Base-by-base conservation (phyloP, 257 asterid species). In the Nicotiana knightiana region DNA sequence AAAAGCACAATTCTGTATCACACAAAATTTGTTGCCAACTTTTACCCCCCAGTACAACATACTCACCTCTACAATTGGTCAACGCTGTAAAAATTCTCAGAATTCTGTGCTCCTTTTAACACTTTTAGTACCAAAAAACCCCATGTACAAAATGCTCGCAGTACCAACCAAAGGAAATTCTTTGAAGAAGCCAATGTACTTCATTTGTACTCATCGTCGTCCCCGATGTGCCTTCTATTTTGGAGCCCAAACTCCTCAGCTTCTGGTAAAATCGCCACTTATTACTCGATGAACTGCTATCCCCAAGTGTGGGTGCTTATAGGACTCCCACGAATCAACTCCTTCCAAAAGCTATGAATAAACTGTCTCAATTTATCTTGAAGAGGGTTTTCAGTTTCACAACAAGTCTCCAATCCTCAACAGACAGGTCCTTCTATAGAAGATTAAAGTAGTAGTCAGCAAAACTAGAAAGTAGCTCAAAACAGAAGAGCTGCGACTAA, bases 371-470 rank as follows among this genome's bases (percentile, higher is more conserved):
- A 18, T 84, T 95, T 76, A 96, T 96, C 93, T 88, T 89, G 88
- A 96, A 93, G 81, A 96, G 87, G 43, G 78, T 90, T 84, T 96
- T 96, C 90, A 96, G 82, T 87, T 87, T 96, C 68, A 90, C 91
- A n/a, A 93, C 89, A 57, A 93, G 92, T 81, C 82, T 87, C 90
- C 91, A 93, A 35, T 91, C 99, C 13, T 93, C 99, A 70, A 71
- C 75, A n/a, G 94, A 84, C 79, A 96, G 85, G 68, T 93, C 98
- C 0, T 88, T 91, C 98, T 96, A 97, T 58, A 82, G 24, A 84
- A 37, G 35, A 54, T 51, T 58, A 81, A 48, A 75, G 26, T 24
- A n/a, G 33, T 33, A 16, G 15, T 33, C 21, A 39, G 73, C 46
- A 54, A 37, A 11, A n/a, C 11, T n/a, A 43, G 26, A 62, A 11